Evolutionary conservation across 1,139 yeast genomes (phyloP), one percentile per base, ranked within the genome.

Genomic region (Suhomyces terraborum): DNA sequence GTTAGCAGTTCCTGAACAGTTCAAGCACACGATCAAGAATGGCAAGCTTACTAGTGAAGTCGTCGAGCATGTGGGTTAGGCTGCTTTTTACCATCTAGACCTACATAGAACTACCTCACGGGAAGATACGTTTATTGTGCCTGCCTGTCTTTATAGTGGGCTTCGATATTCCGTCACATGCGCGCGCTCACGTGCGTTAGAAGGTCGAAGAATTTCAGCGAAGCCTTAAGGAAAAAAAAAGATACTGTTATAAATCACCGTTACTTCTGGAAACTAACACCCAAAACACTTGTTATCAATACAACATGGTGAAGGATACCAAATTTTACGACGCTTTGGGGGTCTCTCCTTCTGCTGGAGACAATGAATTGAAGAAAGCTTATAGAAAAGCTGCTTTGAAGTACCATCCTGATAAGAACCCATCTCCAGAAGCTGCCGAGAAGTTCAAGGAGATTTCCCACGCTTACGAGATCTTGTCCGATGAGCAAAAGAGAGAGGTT

Each of bases 331-430:
- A 91, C 57, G 64, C 79, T 24, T 75, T 91, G 54, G 96, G 95
- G 40, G 95, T 91, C 37, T 60, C 86, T 22, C 82, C 88, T 39
- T 75, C 75, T 41, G 97, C 97, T 30, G 70, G 81, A 22, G 96
- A 87, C 41, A 67, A 79, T 34, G 95, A 91, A 66, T 82, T 93
- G 64, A 93, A 91, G 68, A 93, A 93, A 66, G 97, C 97, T 16
- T 93, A 93, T 73, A 84, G 98, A 75, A 81, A 87, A 57, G 80
- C 88, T 37, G 98, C 98, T 17, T 78, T 93, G 59, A 91, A 87
- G 61, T 86, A 81, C 69, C 98, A 93, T 65, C 98, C 98, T 47
- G 98, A 93, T 70, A 93, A 93, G 77, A 73, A 73, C 56, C 71
- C 77, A 41, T 77, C 79, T 36, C 86, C 89, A 43, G 96, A 87